phyloP scores from a whole-genome alignment of 208 protist genomes.

The Trypanosoma mega region DNA sequence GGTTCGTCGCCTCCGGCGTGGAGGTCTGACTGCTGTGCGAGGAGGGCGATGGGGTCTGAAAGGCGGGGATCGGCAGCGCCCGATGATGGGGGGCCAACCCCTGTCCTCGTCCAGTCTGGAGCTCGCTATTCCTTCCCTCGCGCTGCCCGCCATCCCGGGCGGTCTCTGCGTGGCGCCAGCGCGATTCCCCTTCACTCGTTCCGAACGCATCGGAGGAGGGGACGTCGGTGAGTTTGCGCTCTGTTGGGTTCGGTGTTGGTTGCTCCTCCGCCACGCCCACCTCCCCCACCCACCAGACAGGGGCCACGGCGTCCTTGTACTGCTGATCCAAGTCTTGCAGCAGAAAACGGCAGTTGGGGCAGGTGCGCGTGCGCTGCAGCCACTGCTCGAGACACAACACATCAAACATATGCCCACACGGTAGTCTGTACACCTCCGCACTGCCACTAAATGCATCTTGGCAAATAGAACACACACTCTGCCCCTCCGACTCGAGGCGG shows the following conservation, averaged over 20 bases:
- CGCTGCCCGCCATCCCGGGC: too few species aligned
- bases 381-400: slow-evolving; percentile 44
- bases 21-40: too few species aligned
- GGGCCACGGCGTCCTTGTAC: slow-evolving; percentile 23
- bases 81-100: too few species aligned
- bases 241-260: background rate
- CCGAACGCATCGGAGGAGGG: too few species aligned
- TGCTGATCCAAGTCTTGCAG: slow-evolving; percentile 32
- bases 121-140: too few species aligned
- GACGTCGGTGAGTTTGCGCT: too few species aligned
- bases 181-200: too few species aligned
- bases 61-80: too few species aligned
- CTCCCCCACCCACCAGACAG: slow-evolving; percentile 16
- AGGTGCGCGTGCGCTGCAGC: slow-evolving; percentile 41
- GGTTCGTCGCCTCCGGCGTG: too few species aligned
- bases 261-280: background rate
- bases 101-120: too few species aligned
- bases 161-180: too few species aligned
- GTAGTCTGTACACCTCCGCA: slow-evolving; percentile 48
- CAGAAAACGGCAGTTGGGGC: slow-evolving; percentile 56
- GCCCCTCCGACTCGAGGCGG: slow-evolving; percentile 18
- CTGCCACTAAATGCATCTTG: slow-evolving; percentile 28
- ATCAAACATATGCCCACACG: slow-evolving; percentile 72
- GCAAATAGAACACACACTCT: slow-evolving; percentile 35
- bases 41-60: too few species aligned